Conservation (phyloP, 495 filamentous ascomycete species). For the Clohesyomyces aquaticus region DNA sequence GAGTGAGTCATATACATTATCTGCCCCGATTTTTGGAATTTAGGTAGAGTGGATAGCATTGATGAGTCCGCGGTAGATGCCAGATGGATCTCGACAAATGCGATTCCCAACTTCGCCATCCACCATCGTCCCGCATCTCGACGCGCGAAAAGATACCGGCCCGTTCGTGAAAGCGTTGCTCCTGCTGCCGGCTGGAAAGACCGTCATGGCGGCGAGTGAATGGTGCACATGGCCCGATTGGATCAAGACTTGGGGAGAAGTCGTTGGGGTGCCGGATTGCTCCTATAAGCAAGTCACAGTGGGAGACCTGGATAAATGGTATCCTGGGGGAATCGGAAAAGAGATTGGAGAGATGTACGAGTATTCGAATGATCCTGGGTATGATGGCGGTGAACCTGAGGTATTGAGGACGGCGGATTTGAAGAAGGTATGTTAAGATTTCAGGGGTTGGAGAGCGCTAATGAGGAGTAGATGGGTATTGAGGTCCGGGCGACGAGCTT, state of each 20-base stretch:
- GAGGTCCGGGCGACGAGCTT: no score
- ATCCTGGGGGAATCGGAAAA: background rate
- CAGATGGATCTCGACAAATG: background rate
- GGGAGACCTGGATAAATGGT: background rate
- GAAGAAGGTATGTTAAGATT: no score
- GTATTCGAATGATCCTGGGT: background rate
- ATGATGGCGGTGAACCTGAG: background rate
- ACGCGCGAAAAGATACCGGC: conserved; percentile 1
- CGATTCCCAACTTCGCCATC: background rate
- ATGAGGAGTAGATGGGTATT: no score
- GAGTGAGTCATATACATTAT: background rate
- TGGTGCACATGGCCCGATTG: background rate
- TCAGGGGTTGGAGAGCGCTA: no score
- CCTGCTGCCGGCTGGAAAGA: background rate
- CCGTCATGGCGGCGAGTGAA: background rate
- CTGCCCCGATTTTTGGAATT: background rate
- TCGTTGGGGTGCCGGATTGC: background rate
- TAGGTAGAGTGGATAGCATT: background rate
- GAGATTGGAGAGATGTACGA: background rate
- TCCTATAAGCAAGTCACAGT: background rate
- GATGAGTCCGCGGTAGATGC: no score
- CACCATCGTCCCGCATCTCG: background rate
- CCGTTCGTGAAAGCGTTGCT: background rate
- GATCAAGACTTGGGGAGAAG: background rate
- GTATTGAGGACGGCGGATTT: no score